Base-by-base conservation (phyloP, 2,329 filamentous ascomycete genomes). In the Ceratocystis harringtonii region DNA sequence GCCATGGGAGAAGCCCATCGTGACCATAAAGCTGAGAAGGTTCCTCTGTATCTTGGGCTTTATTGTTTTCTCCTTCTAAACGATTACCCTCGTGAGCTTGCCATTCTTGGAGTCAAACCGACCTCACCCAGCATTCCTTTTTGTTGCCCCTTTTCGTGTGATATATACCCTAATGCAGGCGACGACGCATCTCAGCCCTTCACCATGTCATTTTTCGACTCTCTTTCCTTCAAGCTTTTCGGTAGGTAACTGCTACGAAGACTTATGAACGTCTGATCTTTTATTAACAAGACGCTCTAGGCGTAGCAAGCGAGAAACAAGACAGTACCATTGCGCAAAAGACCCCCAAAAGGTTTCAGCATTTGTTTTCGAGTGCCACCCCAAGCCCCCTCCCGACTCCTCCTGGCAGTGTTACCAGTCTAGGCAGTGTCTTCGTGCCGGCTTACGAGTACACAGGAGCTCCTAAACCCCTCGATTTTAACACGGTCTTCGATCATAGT, bases 371-470 rank as follows among this genome's bases (percentile, higher is more conserved):
- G 17, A 50, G 52, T 30, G 30, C 12, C 57, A 55, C 22, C 10
- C 22, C 50, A 36, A 28, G 15, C 10, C 3, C 41, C 36, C n/a
- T 30, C 10, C 22, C 25, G 8, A n/a, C 17, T 8, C 43, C 43
- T 3, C 61, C 65, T 19, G 61, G 57, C 19, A 17, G n/a, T 25
- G 17, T 12, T 48, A 6, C 45, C 22, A 25, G 45, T 10, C 19
- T n/a, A 5, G 43, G 17, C 19, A 25, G 10, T 4, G 50, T 25
- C 22, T 67, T 65, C 12, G 50, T 63, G 19, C 66, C 66, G 5
- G 32, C 36, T 22, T 65, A 60, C 19, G 58, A 65, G 41, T 19
- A 50, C 30, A 52, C 52, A 8, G 66, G 66, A 7, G 61, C 45
- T 5, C 48, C 66, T 8, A 36, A 55, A 2, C 15, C 43, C 12